A percentile compares a stretch with the other conserved stretches of the same genome.
These are phyloP conservation scores for Geosmithia putterillii DNA, from an alignment of 2,329 filamentous ascomycete genomes.

Conservation along the genomic window DNA sequence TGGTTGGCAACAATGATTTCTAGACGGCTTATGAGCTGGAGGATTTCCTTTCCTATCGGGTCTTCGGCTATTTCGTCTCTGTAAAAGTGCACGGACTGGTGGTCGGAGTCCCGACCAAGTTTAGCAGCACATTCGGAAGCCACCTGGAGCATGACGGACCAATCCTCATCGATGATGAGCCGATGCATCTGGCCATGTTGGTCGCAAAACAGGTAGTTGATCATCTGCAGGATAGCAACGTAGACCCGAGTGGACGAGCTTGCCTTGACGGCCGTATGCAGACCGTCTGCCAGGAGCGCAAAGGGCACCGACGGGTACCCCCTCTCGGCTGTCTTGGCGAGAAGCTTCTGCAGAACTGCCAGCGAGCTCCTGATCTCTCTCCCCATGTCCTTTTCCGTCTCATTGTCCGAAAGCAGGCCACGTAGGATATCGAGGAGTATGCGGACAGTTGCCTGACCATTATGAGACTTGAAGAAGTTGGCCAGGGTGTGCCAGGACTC, in stretches of 20 bases:
- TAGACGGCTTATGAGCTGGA: conserved; percentile 31
- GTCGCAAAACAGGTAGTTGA: conserved; percentile 43
- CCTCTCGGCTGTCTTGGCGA: conserved; percentile 46
- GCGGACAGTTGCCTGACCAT: conserved; percentile 56
- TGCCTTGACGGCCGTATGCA: conserved; percentile 35
- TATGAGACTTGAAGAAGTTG: conserved; percentile 61
- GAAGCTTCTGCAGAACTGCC: conserved; percentile 48
- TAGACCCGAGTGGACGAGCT: conserved; percentile 32
- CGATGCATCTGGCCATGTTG: conserved; percentile 38
- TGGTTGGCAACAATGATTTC: conserved; percentile 30
- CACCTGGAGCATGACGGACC: conserved; percentile 48
- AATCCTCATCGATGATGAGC: conserved; percentile 52
- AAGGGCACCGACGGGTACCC: conserved; percentile 49
- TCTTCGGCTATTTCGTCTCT: conserved; percentile 17
- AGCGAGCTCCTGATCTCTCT: conserved; percentile 51
- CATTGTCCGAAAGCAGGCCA: conserved; percentile 29
- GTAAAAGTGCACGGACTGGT: conserved; percentile 7
- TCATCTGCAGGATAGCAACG: conserved; percentile 33
- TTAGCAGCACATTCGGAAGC: conserved; percentile 34
- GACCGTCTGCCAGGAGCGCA: conserved; percentile 43
- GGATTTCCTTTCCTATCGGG: conserved; percentile 28
- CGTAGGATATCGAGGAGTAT: conserved; percentile 51
- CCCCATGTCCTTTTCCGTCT: conserved; percentile 35
- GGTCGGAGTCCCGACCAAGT: conserved; percentile 3
- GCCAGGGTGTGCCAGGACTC: conserved; percentile 58